These are phyloP conservation scores for Microdochium nivale DNA, from an alignment of 2,329 filamentous ascomycete genomes.

Conservation along the genomic window DNA sequence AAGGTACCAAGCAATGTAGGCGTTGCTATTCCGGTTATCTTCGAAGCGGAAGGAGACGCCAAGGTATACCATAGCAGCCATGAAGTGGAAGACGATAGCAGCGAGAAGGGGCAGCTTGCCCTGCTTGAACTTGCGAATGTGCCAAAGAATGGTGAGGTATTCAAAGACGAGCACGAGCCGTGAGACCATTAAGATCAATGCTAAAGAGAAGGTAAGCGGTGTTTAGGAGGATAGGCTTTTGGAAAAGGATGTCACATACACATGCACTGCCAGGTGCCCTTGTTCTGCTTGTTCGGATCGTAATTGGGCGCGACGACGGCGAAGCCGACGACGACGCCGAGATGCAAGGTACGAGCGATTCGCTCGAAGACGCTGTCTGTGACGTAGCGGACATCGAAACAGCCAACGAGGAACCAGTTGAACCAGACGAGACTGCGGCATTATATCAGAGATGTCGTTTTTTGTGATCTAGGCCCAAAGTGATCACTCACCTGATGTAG, in stretches of 20 bases:
- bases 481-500: slow-evolving; percentile 31
- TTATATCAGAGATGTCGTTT: slow-evolving; percentile 18
- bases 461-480: slow-evolving; percentile 12
- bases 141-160: slow-evolving; percentile 38
- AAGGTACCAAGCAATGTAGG: slow-evolving; percentile 39
- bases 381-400: slow-evolving; percentile 58
- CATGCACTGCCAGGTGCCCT: slow-evolving; percentile 25
- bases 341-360: slow-evolving; percentile 46
- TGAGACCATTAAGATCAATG: slow-evolving; percentile 38
- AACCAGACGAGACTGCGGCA: slow-evolving; percentile 42
- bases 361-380: slow-evolving; percentile 56
- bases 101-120: slow-evolving; percentile 22
- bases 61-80: slow-evolving; percentile 27
- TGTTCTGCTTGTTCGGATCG: slow-evolving; percentile 23
- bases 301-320: slow-evolving; percentile 45
- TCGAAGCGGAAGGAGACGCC: slow-evolving; percentile 29
- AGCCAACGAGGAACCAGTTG: slow-evolving; percentile 53
- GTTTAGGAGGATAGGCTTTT: background rate
- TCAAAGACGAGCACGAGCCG: slow-evolving; percentile 41
- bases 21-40: slow-evolving; percentile 17
- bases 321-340: slow-evolving; percentile 56
- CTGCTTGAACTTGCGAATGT: slow-evolving; percentile 26
- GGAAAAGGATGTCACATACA: slow-evolving; percentile 20
- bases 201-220: slow-evolving; percentile 9
- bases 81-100: slow-evolving; percentile 23